Evolutionary conservation across 371 early-diverging fungal genomes (phyloP), one percentile per base, ranked within the genome.

Genomic region (Gilbertella persicaria): DNA sequence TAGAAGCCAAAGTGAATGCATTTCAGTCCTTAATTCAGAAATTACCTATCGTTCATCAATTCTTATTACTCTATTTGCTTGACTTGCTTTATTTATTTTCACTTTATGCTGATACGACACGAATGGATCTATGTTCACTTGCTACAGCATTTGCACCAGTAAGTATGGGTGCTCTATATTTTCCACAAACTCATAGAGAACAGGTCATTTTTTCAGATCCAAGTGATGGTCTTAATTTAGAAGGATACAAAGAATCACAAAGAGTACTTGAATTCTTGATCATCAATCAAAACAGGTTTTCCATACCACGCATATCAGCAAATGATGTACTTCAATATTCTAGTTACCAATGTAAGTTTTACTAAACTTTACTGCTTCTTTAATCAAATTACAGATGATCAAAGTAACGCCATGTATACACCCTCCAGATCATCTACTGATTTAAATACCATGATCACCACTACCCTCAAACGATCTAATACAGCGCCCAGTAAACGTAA

Each of bases 71-170:
- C 23, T 86, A 86, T 46, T 53, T 86, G 3, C 54, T 86, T 38
- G 84, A 86, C 56, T 56, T 86, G 41, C 58, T 86, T 5, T 69
- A 73, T 2, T 40, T 82, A 10, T 84, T 86, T 45, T 73, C 80
- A 13, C 53, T 69, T 13, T 70, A 76, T 39, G 67, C 66, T n/a
- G 69, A 71, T 13, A 55, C 60, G 19, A 84, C 81, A 19, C 70
- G 79, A 19, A 86, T 86, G 86, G 75, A 79, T 50, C 57, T 73
- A 2, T 67, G 74, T 14, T 78, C 81, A 35, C 49, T 86, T 19
- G 81, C 86, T 7, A 74, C 81, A 17, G 77, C 83, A n/a, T 86
- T 86, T 69, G 75, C 83, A 33, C 86, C 86, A 37, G 75, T 74
- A 62, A 64, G 52, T 13, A 13, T 48, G 9, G 16, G 26, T 6